Evolutionary conservation across 345 rosid genomes (phyloP), one percentile per base, ranked within the genome.

Genomic region (Murraya koenigii): DNA sequence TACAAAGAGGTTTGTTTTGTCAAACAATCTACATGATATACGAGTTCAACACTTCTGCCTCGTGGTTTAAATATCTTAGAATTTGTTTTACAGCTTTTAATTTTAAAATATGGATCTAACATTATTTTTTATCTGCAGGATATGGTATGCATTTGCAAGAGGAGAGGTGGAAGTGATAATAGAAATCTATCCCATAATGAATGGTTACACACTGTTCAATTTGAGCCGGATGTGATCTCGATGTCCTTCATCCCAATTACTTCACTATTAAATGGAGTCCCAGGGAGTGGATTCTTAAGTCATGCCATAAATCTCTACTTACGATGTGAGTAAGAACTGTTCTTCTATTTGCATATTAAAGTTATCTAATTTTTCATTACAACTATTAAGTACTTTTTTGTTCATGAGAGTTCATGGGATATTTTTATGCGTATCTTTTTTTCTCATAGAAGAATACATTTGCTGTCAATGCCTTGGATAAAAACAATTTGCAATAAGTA

Each of bases 251-350:
- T 94, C 67, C 99, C 99, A 15, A 89, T 94, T 60, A 91, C 99
- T 60, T 96, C 99, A 59, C 81, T 96, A 71, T 87, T 96, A 85
- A 92, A 89, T 83, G 99, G 98, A 83, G 92, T 94, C 15, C 94
- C 94, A 1, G 99, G 99, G 76, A 86, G 93, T 77, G 98, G 98
- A 78, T 96, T 94, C 87, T 81, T 94, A 84, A 91, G 94, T 89
- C 98, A 94, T 83, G 98, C 99, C 75, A 96, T 94, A 80, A 96
- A 96, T 87, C 94, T 96, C 32, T 96, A 96, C 79, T 79, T 96
- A 80, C 82, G 97, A 88, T 96, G 99, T 96, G 81, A 94, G 90
- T 80, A 55, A 69, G 64, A 69, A 49, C 72, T 60, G 56, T 69
- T 72, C 68, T 65, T 32, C 3, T 77, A 33, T 70, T 67, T 78